These are phyloP conservation scores for Hamiltosporidium tvaerminnensis DNA, from an alignment of 371 early-diverging fungal species.

Conservation along the genomic window DNA sequence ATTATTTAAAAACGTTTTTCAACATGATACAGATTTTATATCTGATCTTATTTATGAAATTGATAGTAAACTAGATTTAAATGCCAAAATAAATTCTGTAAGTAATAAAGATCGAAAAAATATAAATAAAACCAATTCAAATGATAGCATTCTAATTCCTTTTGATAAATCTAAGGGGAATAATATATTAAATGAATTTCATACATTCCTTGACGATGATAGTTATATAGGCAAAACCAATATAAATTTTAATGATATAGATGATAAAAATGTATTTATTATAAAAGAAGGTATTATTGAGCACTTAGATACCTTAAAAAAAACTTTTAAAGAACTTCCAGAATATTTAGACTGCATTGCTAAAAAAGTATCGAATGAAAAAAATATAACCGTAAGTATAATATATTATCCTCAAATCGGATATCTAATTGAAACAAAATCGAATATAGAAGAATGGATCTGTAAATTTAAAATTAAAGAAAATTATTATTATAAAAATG, in stretches of 20 bases:
- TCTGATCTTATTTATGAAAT: no score
- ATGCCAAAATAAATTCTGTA: no score
- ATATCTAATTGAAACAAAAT: conserved; percentile 17
- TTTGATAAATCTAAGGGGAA: no score
- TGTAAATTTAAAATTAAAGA: conserved; percentile 5
- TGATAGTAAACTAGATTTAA: no score
- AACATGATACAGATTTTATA: no score
- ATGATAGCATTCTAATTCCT: no score
- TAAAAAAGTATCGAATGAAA: conserved; percentile 5
- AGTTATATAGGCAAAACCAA: no score
- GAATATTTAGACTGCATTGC: conserved; percentile 12
- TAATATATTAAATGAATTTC: no score
- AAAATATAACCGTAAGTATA: conserved; percentile 3
- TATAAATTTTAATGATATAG: neutral
- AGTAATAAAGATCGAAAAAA: no score
- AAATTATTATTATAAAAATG: conserved; percentile 16
- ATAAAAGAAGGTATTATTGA: neutral
- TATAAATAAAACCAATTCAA: no score
- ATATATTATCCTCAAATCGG: conserved; percentile 33
- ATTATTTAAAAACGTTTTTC: neutral
- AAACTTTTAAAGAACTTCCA: conserved; percentile 12
- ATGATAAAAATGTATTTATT: neutral
- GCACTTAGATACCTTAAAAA: conserved; percentile 4
- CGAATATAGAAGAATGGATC: neutral
- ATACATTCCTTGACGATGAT: no score